Base-by-base conservation (phyloP, 768 basidiomycete species). In the Boletus coccyginus region DNA sequence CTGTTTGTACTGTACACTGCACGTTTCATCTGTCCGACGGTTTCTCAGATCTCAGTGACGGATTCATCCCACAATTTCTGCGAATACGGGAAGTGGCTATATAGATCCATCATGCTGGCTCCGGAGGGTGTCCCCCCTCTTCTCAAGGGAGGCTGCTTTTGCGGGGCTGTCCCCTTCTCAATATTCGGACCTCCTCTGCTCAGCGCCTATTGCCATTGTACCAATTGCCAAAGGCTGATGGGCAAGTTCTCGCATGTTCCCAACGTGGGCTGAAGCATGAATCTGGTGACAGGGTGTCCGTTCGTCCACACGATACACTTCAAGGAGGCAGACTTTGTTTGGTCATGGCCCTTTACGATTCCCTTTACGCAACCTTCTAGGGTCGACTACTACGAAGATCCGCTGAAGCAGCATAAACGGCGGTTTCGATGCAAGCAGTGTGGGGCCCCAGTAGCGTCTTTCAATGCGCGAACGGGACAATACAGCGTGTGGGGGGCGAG, bases 201-300 rank as follows among this genome's bases (percentile, higher is more conserved):
- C 35, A 81, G 80, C 58, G 85, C 82, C 7, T 88, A 82, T 62
- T 88, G 85, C 59, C 88, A 89, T 63, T 90, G 88, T 64, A 83
- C 83, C 5, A 67, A 78, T n/a, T 90, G 88, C 62, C 87, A 88
- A 67, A 73, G 79, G 40, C 65, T 87, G 49, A 81, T 72, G 60
- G 82, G 85, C 80, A 64, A 55, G 74, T 57, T 46, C 29, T 31
- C 36, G 40, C 50, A 16, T 4, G 32, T 50, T 45, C 6, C 29
- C 29, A 17, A 21, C 16, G 12, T 43, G 35, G n/a, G 39, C 51
- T 60, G 36, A 63, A 32, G n/a, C 12, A 4, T 24, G 32, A 42
- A n/a, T 36, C 13, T 46, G 27, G 40, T 27, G 49, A 53, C 40
- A 50, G 57, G 61, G 5, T 81, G 78, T 58, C 81, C 86, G 4